These are phyloP conservation scores for Pseudonitzschia pungens DNA, from an alignment of 108 stramenopile species.

Conservation along the genomic window DNA sequence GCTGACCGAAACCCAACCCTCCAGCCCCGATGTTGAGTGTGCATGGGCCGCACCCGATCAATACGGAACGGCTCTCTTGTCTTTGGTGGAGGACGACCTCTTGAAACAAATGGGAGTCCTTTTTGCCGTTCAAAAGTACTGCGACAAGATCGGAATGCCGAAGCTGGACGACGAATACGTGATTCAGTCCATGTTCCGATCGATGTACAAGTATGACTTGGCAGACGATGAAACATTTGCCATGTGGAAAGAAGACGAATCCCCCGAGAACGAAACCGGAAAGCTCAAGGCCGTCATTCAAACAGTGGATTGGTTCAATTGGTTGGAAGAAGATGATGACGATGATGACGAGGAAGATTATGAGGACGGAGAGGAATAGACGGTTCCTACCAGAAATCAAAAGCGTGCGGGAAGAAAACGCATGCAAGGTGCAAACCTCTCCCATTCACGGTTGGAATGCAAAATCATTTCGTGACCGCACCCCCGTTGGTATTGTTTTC, in stretches of 20 bases:
- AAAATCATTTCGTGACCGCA: neutral
- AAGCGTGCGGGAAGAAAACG: neutral
- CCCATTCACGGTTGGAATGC: neutral
- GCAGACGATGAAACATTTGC: slow-evolving; percentile 74
- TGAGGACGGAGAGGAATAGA: slow-evolving; percentile 48
- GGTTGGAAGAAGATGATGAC: slow-evolving; percentile 82
- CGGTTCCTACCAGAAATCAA: neutral
- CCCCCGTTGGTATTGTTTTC: too few species aligned
- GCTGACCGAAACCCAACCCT: slow-evolving; percentile 58
- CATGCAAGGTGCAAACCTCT: neutral
- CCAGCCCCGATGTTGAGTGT: slow-evolving; percentile 73
- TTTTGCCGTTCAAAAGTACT: slow-evolving; percentile 84
- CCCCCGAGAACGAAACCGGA: slow-evolving; percentile 56
- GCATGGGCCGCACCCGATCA: slow-evolving; percentile 69
- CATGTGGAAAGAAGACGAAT: slow-evolving; percentile 87
- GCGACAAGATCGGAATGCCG: slow-evolving; percentile 78
- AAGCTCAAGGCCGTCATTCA: slow-evolving; percentile 80
- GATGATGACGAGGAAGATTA: slow-evolving; percentile 79
- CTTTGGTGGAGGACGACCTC: slow-evolving; percentile 74
- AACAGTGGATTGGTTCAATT: slow-evolving; percentile 85
- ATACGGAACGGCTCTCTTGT: slow-evolving; percentile 64
- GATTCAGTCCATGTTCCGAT: slow-evolving; percentile 81
- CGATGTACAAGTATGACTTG: slow-evolving; percentile 88
- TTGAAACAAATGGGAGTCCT: slow-evolving; percentile 70
- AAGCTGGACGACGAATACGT: slow-evolving; percentile 80